Evolutionary conservation across 2,329 filamentous ascomycete species (phyloP), one percentile per base, ranked within the genome.

Genomic region (Pseudogymnoascus verrucosus): DNA sequence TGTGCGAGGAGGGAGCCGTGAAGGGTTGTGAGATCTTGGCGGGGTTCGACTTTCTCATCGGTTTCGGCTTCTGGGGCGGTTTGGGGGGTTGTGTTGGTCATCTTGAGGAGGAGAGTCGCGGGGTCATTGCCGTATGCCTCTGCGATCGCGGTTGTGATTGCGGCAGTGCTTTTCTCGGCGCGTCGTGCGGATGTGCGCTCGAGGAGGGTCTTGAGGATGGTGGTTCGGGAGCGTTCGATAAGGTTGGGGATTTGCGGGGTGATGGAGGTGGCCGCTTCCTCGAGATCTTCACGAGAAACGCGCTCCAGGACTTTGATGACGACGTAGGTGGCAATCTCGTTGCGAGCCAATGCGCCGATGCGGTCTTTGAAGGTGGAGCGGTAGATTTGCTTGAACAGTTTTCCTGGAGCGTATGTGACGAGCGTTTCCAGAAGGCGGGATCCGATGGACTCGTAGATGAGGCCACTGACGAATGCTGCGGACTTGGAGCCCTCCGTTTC

Each of bases 371-470:
- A 89, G 67, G 92, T 85, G 68, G 88, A 87, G 64, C 83, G 85
- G 76, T 96, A 93, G 5, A 99, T 81, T 12, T 86, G 84, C 76
- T 96, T 97, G 84, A 98, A 99, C 36, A 92, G 78, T 76, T 95
- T 96, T 47, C 90, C 92, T 0, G 95, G 92, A 14, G 88, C 86
- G 72, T 89, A 83, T 26, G 87, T 84, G 67, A 97, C 84, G 67
- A 99, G 88, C 0, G 88, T 91, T 77, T 99, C 95, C 21, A 98
- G 81, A 1, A 99, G 81, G 51, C 93, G 88, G 3, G 93, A 97
- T 14, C 95, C 95, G 61, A 98, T 88, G 1, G 89, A 82, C 72
- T 98, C 92, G 75, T 97, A 98, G 26, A 97, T 80, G 72, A 98
- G 84, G 63, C 89, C 87, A 70, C 90, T 92, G 73, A 98, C 83